Conservation (phyloP, 2,329 filamentous ascomycete species). For the Fonsecaea pedrosoi region DNA sequence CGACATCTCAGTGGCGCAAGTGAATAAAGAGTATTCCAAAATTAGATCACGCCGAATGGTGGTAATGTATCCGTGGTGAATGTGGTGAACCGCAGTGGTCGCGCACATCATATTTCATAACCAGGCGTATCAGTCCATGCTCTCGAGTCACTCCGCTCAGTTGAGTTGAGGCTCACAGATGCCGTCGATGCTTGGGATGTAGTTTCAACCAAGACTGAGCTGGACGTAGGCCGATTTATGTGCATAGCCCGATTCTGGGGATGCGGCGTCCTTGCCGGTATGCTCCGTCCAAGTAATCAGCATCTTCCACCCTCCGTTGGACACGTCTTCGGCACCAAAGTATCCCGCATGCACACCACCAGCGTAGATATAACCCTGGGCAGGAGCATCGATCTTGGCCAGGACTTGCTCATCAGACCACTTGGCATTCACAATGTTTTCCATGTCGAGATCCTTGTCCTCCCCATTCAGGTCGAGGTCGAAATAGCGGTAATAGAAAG, state of each 20-base stretch:
- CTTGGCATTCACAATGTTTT: slow-evolving; percentile 40
- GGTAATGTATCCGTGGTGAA: slow-evolving; percentile 7
- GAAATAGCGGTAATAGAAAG: slow-evolving; percentile 46
- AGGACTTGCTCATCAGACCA: slow-evolving; percentile 44
- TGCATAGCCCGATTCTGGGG: slow-evolving; percentile 41
- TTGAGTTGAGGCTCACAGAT: not conserved
- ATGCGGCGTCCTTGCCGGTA: slow-evolving; percentile 41
- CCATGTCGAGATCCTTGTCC: slow-evolving; percentile 37
- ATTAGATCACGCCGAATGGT: not conserved
- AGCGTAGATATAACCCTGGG: slow-evolving; percentile 43
- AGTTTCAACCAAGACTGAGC: slow-evolving; percentile 20
- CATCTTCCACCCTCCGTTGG: slow-evolving; percentile 44
- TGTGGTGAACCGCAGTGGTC: not conserved
- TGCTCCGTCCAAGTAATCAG: slow-evolving; percentile 45
- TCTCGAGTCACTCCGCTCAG: not conserved
- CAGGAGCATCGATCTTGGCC: slow-evolving; percentile 38
- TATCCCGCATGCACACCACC: slow-evolving; percentile 44
- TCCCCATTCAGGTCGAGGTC: slow-evolving; percentile 39
- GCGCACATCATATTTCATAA: slow-evolving; percentile 13
- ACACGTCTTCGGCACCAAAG: slow-evolving; percentile 43
- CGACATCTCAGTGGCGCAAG: slow-evolving; percentile 6
- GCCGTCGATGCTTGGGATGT: not conserved
- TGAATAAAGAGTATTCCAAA: slow-evolving; percentile 12
- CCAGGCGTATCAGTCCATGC: slow-evolving; percentile 6
- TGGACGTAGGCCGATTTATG: slow-evolving; percentile 33